Percentiles rank a stretch among this genome's conserved stretches.
Evolutionary conservation across 371 early-diverging fungal genomes (phyloP).

Genomic region (Mucor mucedo): DNA sequence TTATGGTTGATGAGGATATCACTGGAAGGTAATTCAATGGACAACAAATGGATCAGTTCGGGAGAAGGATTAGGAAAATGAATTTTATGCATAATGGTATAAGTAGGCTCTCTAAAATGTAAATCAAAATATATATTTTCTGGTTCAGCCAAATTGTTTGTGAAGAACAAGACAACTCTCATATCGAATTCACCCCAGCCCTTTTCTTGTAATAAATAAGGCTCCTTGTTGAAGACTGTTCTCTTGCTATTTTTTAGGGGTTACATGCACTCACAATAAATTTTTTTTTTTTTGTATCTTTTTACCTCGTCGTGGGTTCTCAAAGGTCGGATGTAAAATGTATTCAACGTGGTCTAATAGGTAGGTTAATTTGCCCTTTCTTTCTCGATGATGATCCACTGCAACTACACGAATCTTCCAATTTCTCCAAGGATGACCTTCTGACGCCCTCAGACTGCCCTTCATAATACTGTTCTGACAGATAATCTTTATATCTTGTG

Average conservation of each 20-base stretch:
- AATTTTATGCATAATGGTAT: slow-evolving; percentile 53
- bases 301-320: slow-evolving; percentile 65
- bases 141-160: slow-evolving; percentile 51
- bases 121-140: slow-evolving; percentile 65
- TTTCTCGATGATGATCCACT: slow-evolving; percentile 51
- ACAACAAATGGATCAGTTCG: slow-evolving; percentile 26
- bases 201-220: slow-evolving; percentile 65
- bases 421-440: slow-evolving; percentile 60
- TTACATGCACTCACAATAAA: no score
- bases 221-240: slow-evolving; percentile 68
- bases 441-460: slow-evolving; percentile 34
- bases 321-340: slow-evolving; percentile 74
- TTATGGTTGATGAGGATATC: slow-evolving; percentile 1
- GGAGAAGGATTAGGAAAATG: slow-evolving; percentile 37
- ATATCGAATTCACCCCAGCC: slow-evolving; percentile 82
- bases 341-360: slow-evolving; percentile 75
- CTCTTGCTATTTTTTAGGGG: no score
- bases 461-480: slow-evolving; percentile 45
- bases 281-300: no score
- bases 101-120: slow-evolving; percentile 62
- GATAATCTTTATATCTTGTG: slow-evolving; percentile 44
- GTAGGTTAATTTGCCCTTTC: slow-evolving; percentile 50
- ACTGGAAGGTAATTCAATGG: slow-evolving; percentile 8
- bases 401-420: slow-evolving; percentile 64
- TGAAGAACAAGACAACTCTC: slow-evolving; percentile 62